Percentiles rank a stretch among this genome's conserved stretches.
Conservation (phyloP, 495 filamentous ascomycete species). For the Trichocladium uniseriatum region DNA sequence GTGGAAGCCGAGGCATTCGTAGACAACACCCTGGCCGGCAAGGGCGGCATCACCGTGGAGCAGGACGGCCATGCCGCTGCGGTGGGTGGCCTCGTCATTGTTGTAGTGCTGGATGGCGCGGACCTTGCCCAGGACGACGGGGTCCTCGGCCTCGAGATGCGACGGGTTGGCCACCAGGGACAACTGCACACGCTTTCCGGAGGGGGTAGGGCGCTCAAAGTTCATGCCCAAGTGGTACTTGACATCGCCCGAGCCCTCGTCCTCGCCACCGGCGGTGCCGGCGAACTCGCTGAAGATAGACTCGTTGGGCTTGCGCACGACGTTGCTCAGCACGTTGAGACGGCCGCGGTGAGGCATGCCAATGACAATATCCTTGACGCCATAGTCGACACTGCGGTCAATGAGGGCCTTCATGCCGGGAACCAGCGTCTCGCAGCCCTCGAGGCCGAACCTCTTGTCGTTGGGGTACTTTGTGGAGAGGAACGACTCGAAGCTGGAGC, state of each 20-base stretch:
- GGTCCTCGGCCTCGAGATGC: constrained; percentile 96
- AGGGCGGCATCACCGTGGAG: constrained; percentile 97
- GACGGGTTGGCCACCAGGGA: constrained; percentile 98
- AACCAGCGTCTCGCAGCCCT: constrained; percentile 91
- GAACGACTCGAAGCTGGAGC: constrained; percentile 91
- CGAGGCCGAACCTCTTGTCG: constrained; percentile 97
- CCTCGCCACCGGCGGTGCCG: constrained; percentile 75
- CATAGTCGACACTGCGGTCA: constrained; percentile 94
- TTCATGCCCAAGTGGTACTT: constrained; percentile 99
- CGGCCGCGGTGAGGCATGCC: constrained; percentile 99
- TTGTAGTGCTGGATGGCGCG: constrained; percentile 99
- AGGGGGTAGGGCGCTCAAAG: constrained; percentile 96
- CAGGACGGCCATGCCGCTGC: constrained; percentile 87
- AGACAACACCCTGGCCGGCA: constrained; percentile 91
- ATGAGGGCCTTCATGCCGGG: constrained; percentile 99
- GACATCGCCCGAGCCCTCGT: constrained; percentile 96
- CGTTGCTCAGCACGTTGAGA: constrained; percentile 95
- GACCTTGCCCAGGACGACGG: constrained; percentile 94
- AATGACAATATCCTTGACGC: constrained; percentile 97
- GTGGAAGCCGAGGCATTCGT: constrained; percentile 97
- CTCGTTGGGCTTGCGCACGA: constrained; percentile 97
- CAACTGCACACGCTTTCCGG: constrained; percentile 95
- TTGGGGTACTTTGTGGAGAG: constrained; percentile 96
- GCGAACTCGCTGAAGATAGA: constrained; percentile 99
- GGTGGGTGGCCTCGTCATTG: constrained; percentile 79